phyloP scores from a whole-genome alignment of 1,284 basidiomycete genomes.

The Flammula alnicola region DNA sequence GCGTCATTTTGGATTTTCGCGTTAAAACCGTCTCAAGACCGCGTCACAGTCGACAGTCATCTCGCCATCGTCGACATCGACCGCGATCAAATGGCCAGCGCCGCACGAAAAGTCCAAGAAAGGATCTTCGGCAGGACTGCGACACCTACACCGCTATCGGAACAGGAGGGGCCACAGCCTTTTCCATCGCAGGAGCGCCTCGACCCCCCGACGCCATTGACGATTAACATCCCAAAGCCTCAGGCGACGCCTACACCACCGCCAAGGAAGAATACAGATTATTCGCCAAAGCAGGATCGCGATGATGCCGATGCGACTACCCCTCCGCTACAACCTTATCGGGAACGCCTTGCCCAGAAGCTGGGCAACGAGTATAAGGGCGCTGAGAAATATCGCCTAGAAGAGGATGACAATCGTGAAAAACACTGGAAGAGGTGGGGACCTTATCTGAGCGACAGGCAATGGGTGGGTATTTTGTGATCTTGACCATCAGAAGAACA shows the following conservation, averaged over 20 bases:
- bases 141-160: conserved; percentile 8
- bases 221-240: conserved; percentile 80
- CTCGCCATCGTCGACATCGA: conserved; percentile 2
- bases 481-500: background rate
- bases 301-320: conserved; percentile 18
- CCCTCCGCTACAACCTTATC: conserved; percentile 45
- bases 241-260: conserved; percentile 40
- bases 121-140: conserved; percentile 20
- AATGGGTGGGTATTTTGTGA: conserved; percentile 77
- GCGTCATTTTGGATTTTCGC: background rate
- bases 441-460: conserved; percentile 94
- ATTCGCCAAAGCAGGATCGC: conserved; percentile 37
- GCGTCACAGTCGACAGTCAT: background rate
- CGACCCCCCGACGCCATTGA: conserved; percentile 49
- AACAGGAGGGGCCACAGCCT: conserved; percentile 4
- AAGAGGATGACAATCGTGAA: conserved; percentile 68
- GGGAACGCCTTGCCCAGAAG: conserved; percentile 61
- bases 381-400: conserved; percentile 72
- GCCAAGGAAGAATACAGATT: conserved; percentile 47
- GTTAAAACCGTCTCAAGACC: background rate
- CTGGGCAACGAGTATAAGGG: conserved; percentile 68
- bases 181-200: conserved; percentile 13
- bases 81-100: conserved; percentile 18
- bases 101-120: conserved; percentile 21
- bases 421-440: conserved; percentile 99